Evolutionary conservation across 441 rosid species (phyloP).

Genomic region (Erodium trifolium): DNA sequence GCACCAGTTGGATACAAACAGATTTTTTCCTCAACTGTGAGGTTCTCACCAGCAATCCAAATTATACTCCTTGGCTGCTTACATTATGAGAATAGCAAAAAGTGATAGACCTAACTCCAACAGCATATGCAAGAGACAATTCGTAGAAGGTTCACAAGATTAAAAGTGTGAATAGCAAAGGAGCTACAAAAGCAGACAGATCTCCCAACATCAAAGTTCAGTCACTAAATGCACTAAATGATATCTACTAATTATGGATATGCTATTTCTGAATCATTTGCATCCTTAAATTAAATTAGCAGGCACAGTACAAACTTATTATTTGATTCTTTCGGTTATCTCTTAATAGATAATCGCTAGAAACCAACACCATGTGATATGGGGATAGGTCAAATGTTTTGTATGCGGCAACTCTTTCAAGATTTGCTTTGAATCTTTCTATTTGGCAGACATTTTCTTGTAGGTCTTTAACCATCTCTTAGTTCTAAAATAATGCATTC

Average conservation of each 20-base stretch:
- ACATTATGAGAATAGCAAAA: background rate
- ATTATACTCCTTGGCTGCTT: background rate
- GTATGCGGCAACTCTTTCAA: no score
- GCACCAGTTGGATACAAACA: background rate
- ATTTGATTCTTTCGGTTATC: no score
- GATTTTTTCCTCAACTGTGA: background rate
- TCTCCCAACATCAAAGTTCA: background rate
- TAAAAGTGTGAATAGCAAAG: background rate
- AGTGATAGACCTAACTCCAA: background rate
- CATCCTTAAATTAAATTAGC: no score
- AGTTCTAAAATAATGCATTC: background rate
- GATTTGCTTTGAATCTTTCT: no score
- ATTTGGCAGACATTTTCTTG: no score
- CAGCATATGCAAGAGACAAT: background rate
- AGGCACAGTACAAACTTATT: no score
- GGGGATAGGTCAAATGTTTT: no score
- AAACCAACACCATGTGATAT: no score
- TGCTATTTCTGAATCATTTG: no score
- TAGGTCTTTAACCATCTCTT: no score
- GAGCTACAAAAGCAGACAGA: background rate
- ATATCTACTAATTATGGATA: no score
- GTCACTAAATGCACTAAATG: background rate
- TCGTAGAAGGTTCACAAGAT: slow-evolving; percentile 1
- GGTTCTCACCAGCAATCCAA: slow-evolving; percentile 2
- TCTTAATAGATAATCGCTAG: no score